A percentile compares a stretch with the other conserved stretches of the same genome.
Conservation (phyloP, 768 basidiomycete species). For the Asterophora parasitica region DNA sequence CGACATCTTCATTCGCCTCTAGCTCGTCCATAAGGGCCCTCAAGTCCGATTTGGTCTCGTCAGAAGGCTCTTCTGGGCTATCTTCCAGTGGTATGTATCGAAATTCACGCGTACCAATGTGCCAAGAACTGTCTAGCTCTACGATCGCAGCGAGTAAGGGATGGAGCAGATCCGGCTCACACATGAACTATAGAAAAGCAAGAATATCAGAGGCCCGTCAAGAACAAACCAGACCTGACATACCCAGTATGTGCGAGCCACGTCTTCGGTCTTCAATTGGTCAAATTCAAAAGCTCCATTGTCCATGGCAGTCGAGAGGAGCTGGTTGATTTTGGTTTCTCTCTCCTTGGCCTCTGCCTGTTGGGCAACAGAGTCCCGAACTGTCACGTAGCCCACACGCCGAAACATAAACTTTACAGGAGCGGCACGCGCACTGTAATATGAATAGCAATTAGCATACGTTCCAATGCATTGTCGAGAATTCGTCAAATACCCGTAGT, state of each 20-base stretch:
- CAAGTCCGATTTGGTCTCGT: slow-evolving; percentile 37
- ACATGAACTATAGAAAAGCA: slow-evolving; percentile 34
- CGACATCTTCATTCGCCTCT: slow-evolving; percentile 54
- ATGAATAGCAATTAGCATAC: slow-evolving; percentile 1
- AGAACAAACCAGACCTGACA: not conserved
- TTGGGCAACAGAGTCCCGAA: slow-evolving; percentile 35
- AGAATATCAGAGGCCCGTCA: not conserved
- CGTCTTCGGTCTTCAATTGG: not conserved
- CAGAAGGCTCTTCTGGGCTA: slow-evolving; percentile 26
- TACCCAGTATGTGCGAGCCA: slow-evolving; percentile 8
- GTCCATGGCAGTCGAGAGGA: slow-evolving; percentile 16
- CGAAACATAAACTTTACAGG: slow-evolving; percentile 65
- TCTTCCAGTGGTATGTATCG: slow-evolving; percentile 49
- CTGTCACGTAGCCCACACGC: slow-evolving; percentile 47
- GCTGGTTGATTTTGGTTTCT: slow-evolving; percentile 36
- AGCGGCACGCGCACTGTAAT: slow-evolving; percentile 51
- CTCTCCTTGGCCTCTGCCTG: slow-evolving; percentile 23
- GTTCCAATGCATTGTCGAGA: no score
- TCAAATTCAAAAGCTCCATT: slow-evolving; percentile 20
- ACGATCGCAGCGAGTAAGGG: slow-evolving; percentile 33
- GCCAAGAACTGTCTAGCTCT: slow-evolving; percentile 16
- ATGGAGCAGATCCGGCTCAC: slow-evolving; percentile 35
- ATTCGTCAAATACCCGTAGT: slow-evolving; percentile 35
- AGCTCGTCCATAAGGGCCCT: slow-evolving; percentile 44
- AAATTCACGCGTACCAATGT: slow-evolving; percentile 30